Evolutionary conservation across 352 stramenopile genomes (phyloP).

Genomic region (Globisporangium takayamanum): DNA sequence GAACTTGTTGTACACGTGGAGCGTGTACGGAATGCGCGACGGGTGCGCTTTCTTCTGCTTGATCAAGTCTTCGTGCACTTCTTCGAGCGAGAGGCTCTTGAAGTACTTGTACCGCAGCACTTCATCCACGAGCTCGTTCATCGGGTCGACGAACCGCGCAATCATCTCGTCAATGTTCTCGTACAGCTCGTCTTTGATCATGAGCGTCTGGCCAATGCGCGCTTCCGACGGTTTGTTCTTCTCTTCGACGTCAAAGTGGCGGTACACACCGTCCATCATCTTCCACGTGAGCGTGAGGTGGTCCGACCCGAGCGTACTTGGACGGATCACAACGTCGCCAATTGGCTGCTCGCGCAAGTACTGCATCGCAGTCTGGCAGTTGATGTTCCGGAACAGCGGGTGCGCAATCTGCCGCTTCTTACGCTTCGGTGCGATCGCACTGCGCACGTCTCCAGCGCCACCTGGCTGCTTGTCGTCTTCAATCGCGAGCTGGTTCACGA

Average conservation of each 20-base stretch:
- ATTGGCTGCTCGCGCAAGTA: slow-evolving; percentile 70
- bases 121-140: slow-evolving; percentile 86
- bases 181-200: slow-evolving; percentile 85
- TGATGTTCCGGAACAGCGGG: slow-evolving; percentile 84
- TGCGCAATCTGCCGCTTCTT: slow-evolving; percentile 88
- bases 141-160: slow-evolving; percentile 82
- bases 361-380: slow-evolving; percentile 76
- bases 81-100: slow-evolving; percentile 56
- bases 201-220: slow-evolving; percentile 68
- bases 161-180: slow-evolving; percentile 87
- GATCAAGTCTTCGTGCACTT: slow-evolving; percentile 81
- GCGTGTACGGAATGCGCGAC: slow-evolving; percentile 73
- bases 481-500: slow-evolving; percentile 65
- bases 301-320: slow-evolving; percentile 74
- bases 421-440: slow-evolving; percentile 30
- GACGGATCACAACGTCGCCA: slow-evolving; percentile 82
- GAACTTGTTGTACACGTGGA: slow-evolving; percentile 85
- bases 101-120: slow-evolving; percentile 87
- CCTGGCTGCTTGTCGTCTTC: slow-evolving; percentile 60
- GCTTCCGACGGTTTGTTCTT: slow-evolving; percentile 84
- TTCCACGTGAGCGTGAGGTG: slow-evolving; percentile 88
- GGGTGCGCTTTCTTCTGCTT: slow-evolving; percentile 87
- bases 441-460: slow-evolving; percentile 19
- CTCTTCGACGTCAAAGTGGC: slow-evolving; percentile 85
- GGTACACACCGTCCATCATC: slow-evolving; percentile 81